Evolutionary conservation across 352 stramenopile genomes (phyloP).

Genomic region (Phytophthora fragariaefolia): DNA sequence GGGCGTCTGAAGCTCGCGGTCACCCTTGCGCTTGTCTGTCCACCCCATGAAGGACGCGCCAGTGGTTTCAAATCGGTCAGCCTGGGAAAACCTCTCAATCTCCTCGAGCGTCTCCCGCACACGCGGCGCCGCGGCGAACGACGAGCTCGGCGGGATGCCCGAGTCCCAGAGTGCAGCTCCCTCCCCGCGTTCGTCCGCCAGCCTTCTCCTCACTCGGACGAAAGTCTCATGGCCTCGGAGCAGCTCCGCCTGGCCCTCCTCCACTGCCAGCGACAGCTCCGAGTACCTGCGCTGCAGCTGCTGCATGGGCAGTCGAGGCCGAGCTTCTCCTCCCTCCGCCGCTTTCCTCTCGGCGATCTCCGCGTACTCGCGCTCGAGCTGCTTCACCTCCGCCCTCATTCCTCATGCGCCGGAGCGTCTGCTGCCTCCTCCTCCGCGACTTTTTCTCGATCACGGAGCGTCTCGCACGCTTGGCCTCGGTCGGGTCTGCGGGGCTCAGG

Average conservation of each 20-base stretch:
- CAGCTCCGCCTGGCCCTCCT: conserved; percentile 41
- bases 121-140: conserved; percentile 37
- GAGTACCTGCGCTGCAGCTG: conserved; percentile 31
- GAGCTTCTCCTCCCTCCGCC: conserved; percentile 8
- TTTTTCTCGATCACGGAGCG: conserved; percentile 65
- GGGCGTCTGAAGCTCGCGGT: conserved; percentile 28
- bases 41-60: conserved; percentile 54
- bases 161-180: conserved; percentile 15
- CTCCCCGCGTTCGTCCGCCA: conserved; percentile 8
- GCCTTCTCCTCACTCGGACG: conserved; percentile 21
- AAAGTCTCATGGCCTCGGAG: conserved; percentile 40
- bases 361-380: conserved; percentile 51
- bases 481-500: conserved; percentile 21
- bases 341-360: conserved; percentile 25
- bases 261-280: conserved; percentile 47
- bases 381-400: conserved; percentile 60
- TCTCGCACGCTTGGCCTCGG: conserved; percentile 41
- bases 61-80: conserved; percentile 32
- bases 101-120: conserved; percentile 53
- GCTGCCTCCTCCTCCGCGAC: conserved; percentile 40
- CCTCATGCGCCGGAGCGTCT: conserved; percentile 44
- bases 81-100: conserved; percentile 44
- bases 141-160: conserved; percentile 45
- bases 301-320: conserved; percentile 1
- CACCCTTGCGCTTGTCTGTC: conserved; percentile 53